These are phyloP conservation scores for Artemisia argyi DNA, from an alignment of 129 eudicot genomes.

Conservation along the genomic window DNA sequence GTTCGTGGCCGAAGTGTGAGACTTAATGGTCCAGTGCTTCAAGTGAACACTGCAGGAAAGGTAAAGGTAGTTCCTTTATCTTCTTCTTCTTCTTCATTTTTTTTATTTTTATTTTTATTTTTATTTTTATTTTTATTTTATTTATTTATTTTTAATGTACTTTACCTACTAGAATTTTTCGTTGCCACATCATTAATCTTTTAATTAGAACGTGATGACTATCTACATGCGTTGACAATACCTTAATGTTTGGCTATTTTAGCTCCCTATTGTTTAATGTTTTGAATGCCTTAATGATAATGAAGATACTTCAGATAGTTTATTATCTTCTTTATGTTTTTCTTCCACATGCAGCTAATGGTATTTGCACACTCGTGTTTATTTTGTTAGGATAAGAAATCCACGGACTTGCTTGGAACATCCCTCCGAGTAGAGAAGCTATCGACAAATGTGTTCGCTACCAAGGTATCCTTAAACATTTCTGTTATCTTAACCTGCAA, in stretches of 20 bases:
- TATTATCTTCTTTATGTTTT: background rate
- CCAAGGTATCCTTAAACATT: slow-evolving; percentile 53
- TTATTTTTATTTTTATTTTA: no score
- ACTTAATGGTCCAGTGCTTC: slow-evolving; percentile 41
- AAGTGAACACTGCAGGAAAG: slow-evolving; percentile 21
- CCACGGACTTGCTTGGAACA: slow-evolving; percentile 34
- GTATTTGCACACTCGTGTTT: background rate
- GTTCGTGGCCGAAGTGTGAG: slow-evolving; percentile 78
- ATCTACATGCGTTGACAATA: background rate
- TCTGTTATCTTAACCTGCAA: background rate
- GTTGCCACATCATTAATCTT: no score
- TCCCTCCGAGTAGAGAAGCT: slow-evolving; percentile 49
- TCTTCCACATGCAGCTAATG: background rate
- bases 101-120: no score
- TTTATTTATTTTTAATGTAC: background rate
- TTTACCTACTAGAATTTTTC: no score
- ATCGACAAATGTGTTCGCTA: slow-evolving; percentile 53
- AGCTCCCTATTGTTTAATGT: background rate
- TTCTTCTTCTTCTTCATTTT: no score
- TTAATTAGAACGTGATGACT: background rate
- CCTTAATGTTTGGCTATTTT: no score
- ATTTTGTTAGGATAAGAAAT: slow-evolving; percentile 41
- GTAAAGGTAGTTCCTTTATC: slow-evolving; percentile 32
- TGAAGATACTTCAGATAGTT: no score
- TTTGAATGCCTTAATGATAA: background rate